Evolutionary conservation across 345 rosid genomes (phyloP), one percentile per base, ranked within the genome.

Genomic region (Fremontodendron californicum): DNA sequence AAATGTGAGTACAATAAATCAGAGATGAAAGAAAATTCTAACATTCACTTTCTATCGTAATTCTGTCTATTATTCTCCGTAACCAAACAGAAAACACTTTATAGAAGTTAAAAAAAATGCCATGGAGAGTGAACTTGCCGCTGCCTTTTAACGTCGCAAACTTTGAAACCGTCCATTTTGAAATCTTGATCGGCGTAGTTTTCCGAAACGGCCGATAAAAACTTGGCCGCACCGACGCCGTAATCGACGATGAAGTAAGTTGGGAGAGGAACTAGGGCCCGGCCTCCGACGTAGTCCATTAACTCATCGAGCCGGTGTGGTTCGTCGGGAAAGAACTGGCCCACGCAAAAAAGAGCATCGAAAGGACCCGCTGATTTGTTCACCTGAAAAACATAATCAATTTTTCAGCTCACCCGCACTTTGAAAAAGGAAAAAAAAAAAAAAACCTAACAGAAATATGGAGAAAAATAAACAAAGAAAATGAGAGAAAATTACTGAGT

Each of bases 241-340:
- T 89, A 92, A 79, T 94, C 98, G 0, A 97, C 90, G 71, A 84
- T 88, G 86, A 94, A 94, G 89, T 89, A 92, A 69, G 95, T 91
- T 3, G 89, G 95, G n/a, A 92, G 84, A 1, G 93, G 97, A 52
- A 94, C 67, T 25, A 73, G 85, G 39, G 88, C 79, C 78, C 91
- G 85, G 63, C 96, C 93, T 79, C 92, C 93, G 13, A 82, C 70
- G 31, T 87, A 88, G 61, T 87, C 87, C 78, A 73, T 67, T 67
- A 94, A 87, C 79, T 89, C 97, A 8, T 89, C 90, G 12, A 88
- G 84, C 35, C 67, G 75, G 46, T 90, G 96, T 61, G 81, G 69
- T 9, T 88, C 79, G 80, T 87, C 93, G 0, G 97, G 93, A 42
- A 94, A 92, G 88, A 92, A 94, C 83, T 92, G 97, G 4, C 97